phyloP scores from a whole-genome alignment of 140 eudicot genomes.

The Erigeron philadelphicus region DNA sequence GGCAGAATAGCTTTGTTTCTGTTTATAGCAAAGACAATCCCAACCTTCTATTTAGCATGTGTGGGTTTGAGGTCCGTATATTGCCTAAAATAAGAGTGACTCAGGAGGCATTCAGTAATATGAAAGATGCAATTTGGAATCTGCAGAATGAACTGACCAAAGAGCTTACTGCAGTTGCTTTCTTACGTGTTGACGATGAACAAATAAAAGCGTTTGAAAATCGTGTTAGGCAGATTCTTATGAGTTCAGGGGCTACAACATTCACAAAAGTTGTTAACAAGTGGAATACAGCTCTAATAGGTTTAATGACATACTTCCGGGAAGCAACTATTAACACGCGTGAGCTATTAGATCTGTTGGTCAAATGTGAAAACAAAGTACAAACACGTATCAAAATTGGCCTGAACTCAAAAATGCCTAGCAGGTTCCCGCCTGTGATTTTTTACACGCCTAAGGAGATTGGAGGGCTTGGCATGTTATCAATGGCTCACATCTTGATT shows the following conservation, averaged over 20 bases:
- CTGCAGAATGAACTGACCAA: constrained; percentile 94
- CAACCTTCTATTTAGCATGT: constrained; percentile 90
- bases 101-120: constrained; percentile 96
- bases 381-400: constrained; percentile 99
- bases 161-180: constrained; percentile 92
- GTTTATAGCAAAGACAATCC: constrained; percentile 99
- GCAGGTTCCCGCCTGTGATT: constrained; percentile 99
- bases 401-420: constrained; percentile 94
- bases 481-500: constrained; percentile 98
- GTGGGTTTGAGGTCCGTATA: constrained; percentile 94
- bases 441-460: constrained; percentile 98
- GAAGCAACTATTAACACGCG: constrained; percentile 98
- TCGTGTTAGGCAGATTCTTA: constrained; percentile 95
- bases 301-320: constrained; percentile 94
- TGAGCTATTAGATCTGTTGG: constrained; percentile 80
- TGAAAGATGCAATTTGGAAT: constrained; percentile 92
- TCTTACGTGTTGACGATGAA: constrained; percentile 92
- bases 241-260: constrained; percentile 98
- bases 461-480: constrained; percentile 97
- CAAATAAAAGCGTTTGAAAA: constrained; percentile 98
- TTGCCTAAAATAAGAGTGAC: constrained; percentile 93
- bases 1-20: constrained; percentile 98
- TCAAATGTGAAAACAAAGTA: constrained; percentile 92
- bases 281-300: constrained; percentile 97
- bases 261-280: constrained; percentile 95